phyloP scores from a whole-genome alignment of 106 monocot species.

The Vanilla planifolia region DNA sequence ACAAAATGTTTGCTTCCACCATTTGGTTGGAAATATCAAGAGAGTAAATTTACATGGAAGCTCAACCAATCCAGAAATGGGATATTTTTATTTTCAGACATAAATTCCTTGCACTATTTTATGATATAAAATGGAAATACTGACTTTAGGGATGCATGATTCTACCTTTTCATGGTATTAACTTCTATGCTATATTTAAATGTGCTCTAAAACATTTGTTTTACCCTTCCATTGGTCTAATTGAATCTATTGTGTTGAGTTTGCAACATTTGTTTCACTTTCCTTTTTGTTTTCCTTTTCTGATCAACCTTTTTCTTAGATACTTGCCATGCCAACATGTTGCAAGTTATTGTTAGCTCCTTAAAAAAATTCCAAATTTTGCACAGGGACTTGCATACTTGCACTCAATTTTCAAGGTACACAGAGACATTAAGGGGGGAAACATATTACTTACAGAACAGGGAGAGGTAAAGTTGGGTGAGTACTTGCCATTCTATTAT shows the following conservation, averaged over 20 bases:
- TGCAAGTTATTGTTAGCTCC: not conserved
- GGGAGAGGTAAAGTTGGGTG: slow-evolving; percentile 99
- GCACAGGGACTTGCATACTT: slow-evolving; percentile 90
- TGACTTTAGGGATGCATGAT: too few species aligned
- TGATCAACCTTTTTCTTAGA: not conserved
- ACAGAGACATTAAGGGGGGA: slow-evolving; percentile 99
- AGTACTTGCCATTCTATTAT: slow-evolving; percentile 16
- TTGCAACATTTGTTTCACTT: not conserved
- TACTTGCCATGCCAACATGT: not conserved
- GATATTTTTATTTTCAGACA: too few species aligned
- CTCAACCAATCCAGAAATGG: too few species aligned
- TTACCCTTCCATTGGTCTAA: not conserved
- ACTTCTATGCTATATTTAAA: not conserved
- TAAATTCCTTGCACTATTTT: too few species aligned
- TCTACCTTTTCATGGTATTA: not conserved
- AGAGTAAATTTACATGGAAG: too few species aligned
- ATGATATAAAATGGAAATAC: too few species aligned
- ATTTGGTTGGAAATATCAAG: too few species aligned
- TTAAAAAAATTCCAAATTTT: slow-evolving; percentile 2
- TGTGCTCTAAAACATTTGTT: not conserved
- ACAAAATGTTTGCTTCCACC: too few species aligned
- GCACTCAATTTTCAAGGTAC: slow-evolving; percentile 99
- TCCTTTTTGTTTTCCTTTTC: not conserved
- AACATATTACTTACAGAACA: slow-evolving; percentile 98
- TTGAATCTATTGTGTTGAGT: not conserved